Evolutionary conservation across 352 stramenopile genomes (phyloP).

Genomic region (Phytophthora colocasiae): DNA sequence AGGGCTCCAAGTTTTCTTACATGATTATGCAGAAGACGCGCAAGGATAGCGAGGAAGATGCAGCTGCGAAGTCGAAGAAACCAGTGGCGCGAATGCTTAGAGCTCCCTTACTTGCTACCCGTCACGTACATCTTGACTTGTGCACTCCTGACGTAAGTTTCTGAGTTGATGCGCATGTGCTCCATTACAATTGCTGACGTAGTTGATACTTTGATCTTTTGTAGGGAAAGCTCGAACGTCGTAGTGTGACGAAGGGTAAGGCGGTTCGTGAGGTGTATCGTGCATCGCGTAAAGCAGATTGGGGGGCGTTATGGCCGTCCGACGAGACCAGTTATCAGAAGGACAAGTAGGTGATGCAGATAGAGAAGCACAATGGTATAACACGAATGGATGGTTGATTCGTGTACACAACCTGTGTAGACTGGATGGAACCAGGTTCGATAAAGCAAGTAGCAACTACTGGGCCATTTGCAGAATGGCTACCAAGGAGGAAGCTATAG

Average conservation of each 20-base stretch:
- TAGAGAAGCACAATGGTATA: slow-evolving; percentile 2
- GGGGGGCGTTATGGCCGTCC: slow-evolving; percentile 77
- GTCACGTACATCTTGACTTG: slow-evolving; percentile 84
- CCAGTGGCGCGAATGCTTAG: slow-evolving; percentile 71
- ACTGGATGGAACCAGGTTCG: too few relatives aligned
- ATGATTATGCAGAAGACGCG: slow-evolving; percentile 78
- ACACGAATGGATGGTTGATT: neutral
- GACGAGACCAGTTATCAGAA: slow-evolving; percentile 73
- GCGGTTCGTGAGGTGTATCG: slow-evolving; percentile 82
- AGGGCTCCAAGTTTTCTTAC: slow-evolving; percentile 90
- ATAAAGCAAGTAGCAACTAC: too few relatives aligned
- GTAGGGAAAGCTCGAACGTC: slow-evolving; percentile 79
- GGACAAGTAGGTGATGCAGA: slow-evolving; percentile 38
- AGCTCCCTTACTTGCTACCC: slow-evolving; percentile 71
- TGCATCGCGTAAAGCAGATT: slow-evolving; percentile 83
- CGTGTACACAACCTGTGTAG: too few relatives aligned
- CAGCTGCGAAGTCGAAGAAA: slow-evolving; percentile 35
- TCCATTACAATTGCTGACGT: neutral
- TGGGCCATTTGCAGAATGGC: too few relatives aligned
- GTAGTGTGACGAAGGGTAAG: slow-evolving; percentile 79
- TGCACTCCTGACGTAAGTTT: slow-evolving; percentile 73
- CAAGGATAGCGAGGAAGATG: slow-evolving; percentile 28
- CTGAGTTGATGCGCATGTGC: too few relatives aligned
- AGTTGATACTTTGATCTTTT: slow-evolving; percentile 14
- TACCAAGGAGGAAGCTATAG: too few relatives aligned